Evolutionary conservation across 2,329 filamentous ascomycete genomes (phyloP), one percentile per base, ranked within the genome.

Genomic region (Curvularia verruculosa): DNA sequence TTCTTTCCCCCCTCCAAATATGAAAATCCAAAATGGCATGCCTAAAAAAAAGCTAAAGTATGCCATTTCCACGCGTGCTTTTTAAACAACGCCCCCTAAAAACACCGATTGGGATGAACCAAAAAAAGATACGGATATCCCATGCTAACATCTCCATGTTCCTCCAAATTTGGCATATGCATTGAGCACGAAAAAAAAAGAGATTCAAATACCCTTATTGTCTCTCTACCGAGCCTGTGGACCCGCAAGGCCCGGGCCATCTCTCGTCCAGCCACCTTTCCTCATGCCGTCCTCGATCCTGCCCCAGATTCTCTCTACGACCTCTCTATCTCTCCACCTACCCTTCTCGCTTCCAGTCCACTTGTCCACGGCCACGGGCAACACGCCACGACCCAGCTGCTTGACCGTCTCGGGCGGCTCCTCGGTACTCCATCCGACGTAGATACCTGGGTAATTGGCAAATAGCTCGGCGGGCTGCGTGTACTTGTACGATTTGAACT

Each of bases 401-500:
- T 87, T 88, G 36, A 99, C 88, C 40, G 86, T 88, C 52, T 89
- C 85, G 1, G 95, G 95, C 3, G 88, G 78, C 60, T 87, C 84
- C 71, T 98, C 93, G 48, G 91, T 92, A 59, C 90, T 86, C 91
- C 92, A 98, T 3, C 95, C 95, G 2, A 99, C 87, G 71, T 91
- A 96, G 48, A 99, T 82, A 54, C 95, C 95, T 13, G 92, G 83
- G 2, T 92, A 90, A 71, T 97, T 91, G 65, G 87, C 87, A 80
- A 99, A 99, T 48, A 99, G 83, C 72, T 98, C 95, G 13, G 87
- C 84, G 0, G 95, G 91, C 54, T 89, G 89, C 66, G 89, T 89
- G 92, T 95, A 99, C 78, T 96, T 96, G 84, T 99, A 99, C 66
- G 87, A 90, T 80, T 97, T 96, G 81, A 99, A 99, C 79, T 99